Evolutionary conservation across 1,284 basidiomycete genomes (phyloP), one percentile per base, ranked within the genome.

Genomic region (Fomitiporia mediterranea): DNA sequence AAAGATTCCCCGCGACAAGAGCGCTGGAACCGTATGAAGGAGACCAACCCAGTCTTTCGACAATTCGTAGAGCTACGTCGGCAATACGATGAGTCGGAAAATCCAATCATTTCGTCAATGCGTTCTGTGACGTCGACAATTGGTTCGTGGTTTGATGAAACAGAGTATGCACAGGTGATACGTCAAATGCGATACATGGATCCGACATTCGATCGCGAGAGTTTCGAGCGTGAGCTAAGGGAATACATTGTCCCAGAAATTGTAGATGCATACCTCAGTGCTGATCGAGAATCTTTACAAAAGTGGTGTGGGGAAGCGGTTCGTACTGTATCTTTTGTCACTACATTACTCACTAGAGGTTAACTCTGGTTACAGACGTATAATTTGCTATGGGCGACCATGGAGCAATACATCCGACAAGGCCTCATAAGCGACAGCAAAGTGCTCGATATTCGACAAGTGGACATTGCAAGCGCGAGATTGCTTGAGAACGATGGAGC

Each of bases 221-320:
- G 73, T 19, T 99, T 98, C 68, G 87, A 94, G 66, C 80, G 88
- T 56, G 97, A 99, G 68, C 70, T 99, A 61, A 77, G 96, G 62
- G 97, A 99, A 72, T 99, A 98, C 68, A 96, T 99, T 60, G 83
- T 99, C 2, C 97, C 97, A 0, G 97, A 99, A 69, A 83, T 99
- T 4, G 92, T 99, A 6, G 97, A 99, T 68, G 94, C 94, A 19
- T 98, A 97, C 69, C 73, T 98, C 62, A 86, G 82, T 53, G 94
- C 92, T 8, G 95, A 98, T 66, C 81, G 86, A 65, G 89, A 94
- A 66, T 76, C 89, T 4, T 74, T 99, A 63, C 83, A 83, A 66
- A 83, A 83, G 64, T 99, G 97, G 97, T 98, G 94, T 69, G 85
- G 91, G 32, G 97, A 99, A 73, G 97, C 93, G 54, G 93, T 95